Percentiles rank a stretch among this genome's conserved stretches.
These are phyloP conservation scores for Phytophthora sp. DNA, from an alignment of 352 stramenopile genomes.

Conservation along the genomic window DNA sequence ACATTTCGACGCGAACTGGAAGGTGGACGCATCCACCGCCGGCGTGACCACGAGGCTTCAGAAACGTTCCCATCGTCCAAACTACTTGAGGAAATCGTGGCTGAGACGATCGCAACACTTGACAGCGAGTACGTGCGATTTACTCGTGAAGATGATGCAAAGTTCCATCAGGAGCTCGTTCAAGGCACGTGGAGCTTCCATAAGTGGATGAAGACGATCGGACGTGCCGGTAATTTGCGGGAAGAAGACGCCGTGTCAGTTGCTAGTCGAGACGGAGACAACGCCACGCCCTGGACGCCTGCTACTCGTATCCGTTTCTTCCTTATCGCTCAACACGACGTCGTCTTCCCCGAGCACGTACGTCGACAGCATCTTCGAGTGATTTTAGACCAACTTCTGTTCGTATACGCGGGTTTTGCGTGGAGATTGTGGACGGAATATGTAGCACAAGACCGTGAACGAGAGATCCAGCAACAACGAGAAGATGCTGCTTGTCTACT, in stretches of 20 bases:
- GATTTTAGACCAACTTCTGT: slow-evolving; percentile 69
- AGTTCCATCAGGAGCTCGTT: slow-evolving; percentile 46
- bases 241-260: slow-evolving; percentile 53
- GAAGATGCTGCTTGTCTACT: slow-evolving; percentile 35
- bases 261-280: slow-evolving; percentile 4
- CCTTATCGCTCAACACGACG: slow-evolving; percentile 47
- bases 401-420: slow-evolving; percentile 65
- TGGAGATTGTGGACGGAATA: slow-evolving; percentile 63
- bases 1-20: slow-evolving; percentile 56
- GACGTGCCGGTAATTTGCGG: slow-evolving; percentile 40
- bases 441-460: slow-evolving; percentile 40
- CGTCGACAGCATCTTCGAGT: slow-evolving; percentile 43
- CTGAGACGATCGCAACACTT: slow-evolving; percentile 49
- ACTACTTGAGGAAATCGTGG: slow-evolving; percentile 56
- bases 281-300: slow-evolving; percentile 49
- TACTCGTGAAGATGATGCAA: slow-evolving; percentile 41
- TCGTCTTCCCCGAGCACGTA: slow-evolving; percentile 52
- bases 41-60: background rate
- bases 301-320: slow-evolving; percentile 56
- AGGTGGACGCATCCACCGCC: slow-evolving; percentile 36
- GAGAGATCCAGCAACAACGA: slow-evolving; percentile 39
- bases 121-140: slow-evolving; percentile 49
- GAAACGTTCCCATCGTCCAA: slow-evolving; percentile 47
- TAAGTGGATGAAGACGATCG: slow-evolving; percentile 56
- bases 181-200: slow-evolving; percentile 48